Evolutionary conservation across 2,329 filamentous ascomycete species (phyloP), one percentile per base, ranked within the genome.

Genomic region (Xylaria sp.): DNA sequence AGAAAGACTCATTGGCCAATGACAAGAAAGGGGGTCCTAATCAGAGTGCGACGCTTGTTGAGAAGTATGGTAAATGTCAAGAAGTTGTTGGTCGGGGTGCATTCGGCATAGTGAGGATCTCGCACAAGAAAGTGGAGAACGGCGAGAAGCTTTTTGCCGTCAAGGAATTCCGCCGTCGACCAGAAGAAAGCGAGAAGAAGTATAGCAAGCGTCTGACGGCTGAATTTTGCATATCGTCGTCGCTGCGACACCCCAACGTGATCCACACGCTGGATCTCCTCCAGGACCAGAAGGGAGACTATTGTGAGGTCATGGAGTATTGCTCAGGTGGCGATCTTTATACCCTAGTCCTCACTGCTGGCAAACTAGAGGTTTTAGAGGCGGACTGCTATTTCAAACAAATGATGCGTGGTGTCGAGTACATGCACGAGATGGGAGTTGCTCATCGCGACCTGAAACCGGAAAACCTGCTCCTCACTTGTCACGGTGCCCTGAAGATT

Each of bases 311-410:
- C 61, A 99, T 99, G 96, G 96, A 99, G 82, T 99, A 96, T 79
- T 99, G 96, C 79, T 94, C 95, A 44, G 96, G 96, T 69, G 96
- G 96, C 68, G 96, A 99, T 79, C 85, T 99, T 27, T 98, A 98
- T 81, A 98, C 94, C 0, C 87, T 99, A 5, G 92, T 99, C 23
- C 88, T 98, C 35, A 90, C 96, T 6, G 93, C 94, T 44, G 93
- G 93, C 68, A 97, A 97, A 81, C 90, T 99, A 23, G 94, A 96
- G 79, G 93, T 97, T 35, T 86, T 90, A 69, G 96, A 99, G 81
- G 95, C 96, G 69, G 96, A 99, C 80, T 99, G 96, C 82, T 97
- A 96, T 81, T 99, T 99, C 86, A 97, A 98, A 83, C 96, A 99
- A 81, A 90, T 98, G 81, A 98, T 99, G 95, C 93, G 96, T 66